Evolutionary conservation across 2,329 filamentous ascomycete genomes (phyloP), one percentile per base, ranked within the genome.

Genomic region (Mycocentrospora acerina): DNA sequence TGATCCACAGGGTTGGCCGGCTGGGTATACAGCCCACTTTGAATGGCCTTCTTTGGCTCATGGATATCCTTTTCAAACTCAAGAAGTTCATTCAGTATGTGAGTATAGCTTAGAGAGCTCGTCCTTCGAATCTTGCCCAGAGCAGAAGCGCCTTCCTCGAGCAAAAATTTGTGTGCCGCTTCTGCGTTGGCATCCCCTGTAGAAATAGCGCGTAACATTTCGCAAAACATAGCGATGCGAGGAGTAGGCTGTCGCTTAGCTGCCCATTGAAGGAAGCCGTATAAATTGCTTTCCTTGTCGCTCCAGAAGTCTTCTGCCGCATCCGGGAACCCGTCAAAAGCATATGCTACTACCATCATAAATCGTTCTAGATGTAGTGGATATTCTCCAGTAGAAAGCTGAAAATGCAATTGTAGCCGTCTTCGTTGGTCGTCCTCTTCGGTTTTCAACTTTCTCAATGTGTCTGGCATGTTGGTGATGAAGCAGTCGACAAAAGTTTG

Each of bases 231-330:
- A 45, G 89, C 93, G 42, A 95, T 90, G 16, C 95, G 79, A n/a
- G 93, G 93, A 0, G 94, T 96, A 0, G 94, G 95, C 44, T 95
- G 90, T 55, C 93, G 80, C 53, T 89, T 85, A 3, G 93, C 95
- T n/a, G 90, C 88, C 93, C 93, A 98, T 49, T 95, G 88, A 63
- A 98, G 78, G 62, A 98, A 98, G 0, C 93, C 93, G 47, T 90
- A 88, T 22, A 98, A 74, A 53, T 96, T 95, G 60, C 90, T 90
- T 57, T 98, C 93, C 2, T 86, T 83, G 60, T 96, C 90, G 22
- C 80, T 80, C 93, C 93, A 98, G 54, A 97, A 97, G 22, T 84
- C 86, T 58, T 88, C 82, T 8, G 90, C 88, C 17, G 89, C 86
- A 35, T 95, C 88, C 12, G 86, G 81, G 24, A 90, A 85, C 19